These are phyloP conservation scores for Diaporthe aspalathi DNA, from an alignment of 2,329 filamentous ascomycete genomes.

Conservation along the genomic window DNA sequence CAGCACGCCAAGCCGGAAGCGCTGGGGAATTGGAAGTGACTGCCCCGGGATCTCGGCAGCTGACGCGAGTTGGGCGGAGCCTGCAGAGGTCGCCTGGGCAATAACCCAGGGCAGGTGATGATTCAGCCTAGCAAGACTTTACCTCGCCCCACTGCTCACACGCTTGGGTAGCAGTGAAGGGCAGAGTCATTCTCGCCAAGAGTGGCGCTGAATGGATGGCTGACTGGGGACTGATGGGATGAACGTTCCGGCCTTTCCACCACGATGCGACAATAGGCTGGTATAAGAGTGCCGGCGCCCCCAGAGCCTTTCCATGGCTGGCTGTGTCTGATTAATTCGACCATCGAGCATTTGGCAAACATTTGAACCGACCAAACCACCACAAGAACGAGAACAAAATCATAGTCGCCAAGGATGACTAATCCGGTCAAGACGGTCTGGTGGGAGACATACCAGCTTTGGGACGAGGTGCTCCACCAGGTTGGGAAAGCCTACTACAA, in stretches of 20 bases:
- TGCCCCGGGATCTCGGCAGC: slow-evolving; percentile 26
- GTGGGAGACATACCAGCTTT: slow-evolving; percentile 51
- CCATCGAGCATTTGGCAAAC: background rate
- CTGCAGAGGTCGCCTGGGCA: slow-evolving; percentile 23
- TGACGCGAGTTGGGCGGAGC: slow-evolving; percentile 26
- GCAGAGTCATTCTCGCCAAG: slow-evolving; percentile 30
- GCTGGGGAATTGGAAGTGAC: background rate
- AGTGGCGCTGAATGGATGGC: slow-evolving; percentile 20
- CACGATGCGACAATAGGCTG: background rate
- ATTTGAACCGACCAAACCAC: background rate
- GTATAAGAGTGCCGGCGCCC: slow-evolving; percentile 16
- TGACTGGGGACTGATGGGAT: background rate
- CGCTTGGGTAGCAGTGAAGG: background rate
- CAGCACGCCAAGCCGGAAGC: slow-evolving; percentile 31
- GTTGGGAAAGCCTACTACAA: slow-evolving; percentile 54
- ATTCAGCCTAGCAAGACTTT: slow-evolving; percentile 26
- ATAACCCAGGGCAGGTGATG: background rate
- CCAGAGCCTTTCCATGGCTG: background rate
- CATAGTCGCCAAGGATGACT: slow-evolving; percentile 22
- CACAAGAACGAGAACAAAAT: background rate
- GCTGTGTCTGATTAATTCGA: background rate
- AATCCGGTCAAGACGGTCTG: slow-evolving; percentile 43
- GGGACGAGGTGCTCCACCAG: slow-evolving; percentile 54
- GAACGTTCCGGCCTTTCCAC: background rate
- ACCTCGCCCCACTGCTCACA: background rate